phyloP scores from a whole-genome alignment of 2,329 filamentous ascomycete species.

The Colletotrichum incanum region DNA sequence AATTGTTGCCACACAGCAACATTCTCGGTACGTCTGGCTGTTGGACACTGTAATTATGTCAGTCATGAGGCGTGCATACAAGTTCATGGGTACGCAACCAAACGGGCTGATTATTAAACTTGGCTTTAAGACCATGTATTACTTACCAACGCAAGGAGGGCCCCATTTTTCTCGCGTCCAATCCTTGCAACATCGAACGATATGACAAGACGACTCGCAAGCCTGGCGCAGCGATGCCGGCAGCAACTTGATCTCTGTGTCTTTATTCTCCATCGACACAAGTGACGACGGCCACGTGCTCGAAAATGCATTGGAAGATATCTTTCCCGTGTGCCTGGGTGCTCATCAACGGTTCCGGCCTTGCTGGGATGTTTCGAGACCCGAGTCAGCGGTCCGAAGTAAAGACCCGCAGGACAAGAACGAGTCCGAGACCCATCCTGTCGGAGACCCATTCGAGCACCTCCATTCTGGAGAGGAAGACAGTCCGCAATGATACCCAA shows the following conservation, averaged over 20 bases:
- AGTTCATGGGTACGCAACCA: too few species aligned
- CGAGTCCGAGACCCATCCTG: conserved; percentile 1
- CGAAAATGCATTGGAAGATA: background rate
- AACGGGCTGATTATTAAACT: too few species aligned
- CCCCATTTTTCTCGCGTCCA: too few species aligned
- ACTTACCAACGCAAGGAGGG: background rate
- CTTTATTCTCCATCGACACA: background rate
- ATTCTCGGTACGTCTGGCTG: too few species aligned
- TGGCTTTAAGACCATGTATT: too few species aligned
- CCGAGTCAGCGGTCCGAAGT: conserved; percentile 25
- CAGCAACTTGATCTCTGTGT: background rate
- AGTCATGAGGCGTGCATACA: too few species aligned
- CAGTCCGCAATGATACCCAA: background rate
- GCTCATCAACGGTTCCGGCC: conserved; percentile 14
- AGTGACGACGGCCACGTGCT: conserved; percentile 27
- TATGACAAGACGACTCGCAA: background rate
- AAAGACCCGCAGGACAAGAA: conserved; percentile 16
- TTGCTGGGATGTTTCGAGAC: background rate
- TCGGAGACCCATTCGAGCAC: background rate
- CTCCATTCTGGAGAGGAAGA: conserved; percentile 2
- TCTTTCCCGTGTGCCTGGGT: background rate
- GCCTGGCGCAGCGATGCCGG: background rate
- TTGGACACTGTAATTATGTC: too few species aligned
- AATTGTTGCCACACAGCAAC: too few species aligned
- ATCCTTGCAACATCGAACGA: too few species aligned